phyloP scores from a whole-genome alignment of 2,329 filamentous ascomycete species.

The Thermochaetoides dissita region DNA sequence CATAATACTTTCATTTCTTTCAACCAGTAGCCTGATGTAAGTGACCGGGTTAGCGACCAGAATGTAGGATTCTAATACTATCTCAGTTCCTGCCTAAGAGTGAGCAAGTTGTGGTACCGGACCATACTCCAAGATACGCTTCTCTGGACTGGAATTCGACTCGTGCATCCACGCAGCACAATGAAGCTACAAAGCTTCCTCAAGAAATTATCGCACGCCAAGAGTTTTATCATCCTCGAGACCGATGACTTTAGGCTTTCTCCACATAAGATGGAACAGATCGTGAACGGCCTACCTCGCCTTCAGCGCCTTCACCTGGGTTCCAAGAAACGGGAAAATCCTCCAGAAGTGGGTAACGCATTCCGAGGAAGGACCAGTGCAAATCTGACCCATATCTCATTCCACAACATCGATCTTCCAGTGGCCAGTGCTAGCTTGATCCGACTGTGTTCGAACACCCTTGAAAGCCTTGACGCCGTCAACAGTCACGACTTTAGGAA shows the following conservation, averaged over 20 bases:
- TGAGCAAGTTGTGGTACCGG: slow-evolving; percentile 12
- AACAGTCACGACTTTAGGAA: not conserved
- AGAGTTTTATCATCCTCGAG: slow-evolving; percentile 5
- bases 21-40: slow-evolving; percentile 6
- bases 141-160: slow-evolving; percentile 9
- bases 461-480: slow-evolving; percentile 4
- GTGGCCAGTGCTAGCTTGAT: not conserved
- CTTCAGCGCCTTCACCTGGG: slow-evolving; percentile 9
- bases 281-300: slow-evolving; percentile 5
- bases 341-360: no score
- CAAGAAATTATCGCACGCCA: slow-evolving; percentile 7
- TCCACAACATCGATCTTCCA: not conserved
- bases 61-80: not conserved
- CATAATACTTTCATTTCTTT: slow-evolving; percentile 11
- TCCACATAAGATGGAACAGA: not conserved
- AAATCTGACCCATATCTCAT: slow-evolving; percentile 7
- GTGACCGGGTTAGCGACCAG: not conserved
- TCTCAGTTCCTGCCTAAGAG: slow-evolving; percentile 1
- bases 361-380: not conserved
- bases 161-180: slow-evolving; percentile 3
- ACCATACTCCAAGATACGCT: slow-evolving; percentile 3
- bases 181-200: slow-evolving; percentile 4
- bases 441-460: not conserved
- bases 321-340: not conserved
- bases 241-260: slow-evolving; percentile 1